Evolutionary conservation across 2,329 filamentous ascomycete species (phyloP).

Genomic region (Fusarium circinatum): DNA sequence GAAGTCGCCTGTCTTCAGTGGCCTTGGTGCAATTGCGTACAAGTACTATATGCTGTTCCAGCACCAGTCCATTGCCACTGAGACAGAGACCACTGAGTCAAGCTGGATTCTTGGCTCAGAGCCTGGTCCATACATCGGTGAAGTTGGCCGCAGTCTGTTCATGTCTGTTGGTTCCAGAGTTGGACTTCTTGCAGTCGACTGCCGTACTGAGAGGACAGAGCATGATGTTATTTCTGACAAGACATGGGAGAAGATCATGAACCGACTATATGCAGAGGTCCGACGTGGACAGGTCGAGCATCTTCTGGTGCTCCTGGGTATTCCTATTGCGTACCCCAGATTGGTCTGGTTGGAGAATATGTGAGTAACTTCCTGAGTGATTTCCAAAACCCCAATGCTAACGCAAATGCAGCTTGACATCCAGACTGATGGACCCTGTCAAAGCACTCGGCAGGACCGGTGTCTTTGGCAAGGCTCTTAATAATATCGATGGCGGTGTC

Average conservation of each 20-base stretch:
- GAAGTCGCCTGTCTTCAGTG: constrained; percentile 88
- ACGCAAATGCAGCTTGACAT: constrained; percentile 73
- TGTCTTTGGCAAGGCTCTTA: constrained; percentile 81
- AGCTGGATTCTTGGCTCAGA: constrained; percentile 87
- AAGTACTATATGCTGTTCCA: constrained; percentile 99
- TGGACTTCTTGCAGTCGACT: constrained; percentile 87
- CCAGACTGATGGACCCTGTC: constrained; percentile 84
- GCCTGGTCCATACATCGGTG: constrained; percentile 89
- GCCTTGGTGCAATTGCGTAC: constrained; percentile 90
- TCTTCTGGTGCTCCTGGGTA: constrained; percentile 84
- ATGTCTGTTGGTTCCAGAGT: constrained; percentile 83
- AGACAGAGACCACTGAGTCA: constrained; percentile 85
- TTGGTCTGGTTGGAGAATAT: constrained; percentile 77
- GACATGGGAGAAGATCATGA: constrained; percentile 88
- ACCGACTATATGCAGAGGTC: constrained; percentile 84
- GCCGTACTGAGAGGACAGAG: constrained; percentile 87
- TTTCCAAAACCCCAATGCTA: constrained; percentile 37
- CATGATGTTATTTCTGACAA: constrained; percentile 82
- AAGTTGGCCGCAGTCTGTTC: constrained; percentile 86
- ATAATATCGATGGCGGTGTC: constrained; percentile 90
- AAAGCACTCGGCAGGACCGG: constrained; percentile 88
- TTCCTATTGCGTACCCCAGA: constrained; percentile 84
- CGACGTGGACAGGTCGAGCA: constrained; percentile 87
- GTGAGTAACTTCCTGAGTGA: constrained; percentile 54
- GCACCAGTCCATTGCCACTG: constrained; percentile 85